Evolutionary conservation across 768 basidiomycete genomes (phyloP).

Genomic region (Suillus spraguei): DNA sequence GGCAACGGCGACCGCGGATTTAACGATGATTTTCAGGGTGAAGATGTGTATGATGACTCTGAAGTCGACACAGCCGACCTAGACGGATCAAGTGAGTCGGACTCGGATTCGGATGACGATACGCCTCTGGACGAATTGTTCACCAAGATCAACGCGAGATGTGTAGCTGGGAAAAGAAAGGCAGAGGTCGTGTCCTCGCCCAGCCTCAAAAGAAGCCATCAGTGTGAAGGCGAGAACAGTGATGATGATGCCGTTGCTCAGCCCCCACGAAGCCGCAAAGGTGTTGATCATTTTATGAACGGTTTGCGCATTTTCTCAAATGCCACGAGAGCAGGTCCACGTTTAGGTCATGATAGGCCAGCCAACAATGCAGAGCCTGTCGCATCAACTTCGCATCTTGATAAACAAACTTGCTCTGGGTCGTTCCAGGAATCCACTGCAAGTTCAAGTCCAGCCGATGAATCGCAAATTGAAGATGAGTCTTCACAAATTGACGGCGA

Average conservation of each 20-base stretch:
- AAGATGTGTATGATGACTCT: background rate
- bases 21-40: background rate
- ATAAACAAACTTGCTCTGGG: background rate
- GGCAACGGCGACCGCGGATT: background rate
- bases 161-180: background rate
- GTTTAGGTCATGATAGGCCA: background rate
- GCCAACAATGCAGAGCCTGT: background rate
- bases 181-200: background rate
- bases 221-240: background rate
- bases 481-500: background rate
- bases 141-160: background rate
- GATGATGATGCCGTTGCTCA: background rate
- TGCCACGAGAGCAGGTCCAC: background rate
- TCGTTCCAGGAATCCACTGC: background rate
- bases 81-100: background rate
- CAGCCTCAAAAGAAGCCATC: background rate
- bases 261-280: background rate
- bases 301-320: background rate
- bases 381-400: background rate
- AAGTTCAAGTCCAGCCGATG: background rate
- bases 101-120: slow-evolving; percentile 1
- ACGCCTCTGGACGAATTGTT: background rate
- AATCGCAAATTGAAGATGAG: background rate
- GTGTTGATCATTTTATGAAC: background rate
- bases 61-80: background rate